phyloP scores from a whole-genome alignment of 2,329 filamentous ascomycete species.

The Paramyrothecium roridum region DNA sequence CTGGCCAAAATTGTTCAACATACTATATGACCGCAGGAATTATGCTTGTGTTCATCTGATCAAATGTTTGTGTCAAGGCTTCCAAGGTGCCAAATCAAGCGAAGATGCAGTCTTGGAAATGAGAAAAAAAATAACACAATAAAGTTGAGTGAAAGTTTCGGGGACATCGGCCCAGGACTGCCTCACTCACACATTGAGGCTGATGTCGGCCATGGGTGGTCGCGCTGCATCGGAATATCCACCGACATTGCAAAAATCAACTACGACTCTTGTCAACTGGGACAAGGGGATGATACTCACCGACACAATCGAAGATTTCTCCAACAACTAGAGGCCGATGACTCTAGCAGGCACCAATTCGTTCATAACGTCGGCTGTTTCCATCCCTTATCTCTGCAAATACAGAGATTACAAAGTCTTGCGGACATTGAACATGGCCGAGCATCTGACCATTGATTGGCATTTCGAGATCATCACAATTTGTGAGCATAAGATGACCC shows the following conservation, averaged over 20 bases:
- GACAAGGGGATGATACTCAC: not conserved
- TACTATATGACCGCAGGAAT: no score
- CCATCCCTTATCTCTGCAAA: not conserved
- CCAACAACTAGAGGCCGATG: not conserved
- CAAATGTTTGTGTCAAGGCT: no score
- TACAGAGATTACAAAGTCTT: not conserved
- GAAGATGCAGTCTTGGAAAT: no score
- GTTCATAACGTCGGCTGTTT: not conserved
- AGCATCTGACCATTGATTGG: not conserved
- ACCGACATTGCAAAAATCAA: not conserved
- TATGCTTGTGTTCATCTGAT: no score
- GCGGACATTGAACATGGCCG: not conserved
- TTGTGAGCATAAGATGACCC: not conserved
- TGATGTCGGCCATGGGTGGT: not conserved
- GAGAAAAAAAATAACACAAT: no score
- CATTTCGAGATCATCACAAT: not conserved
- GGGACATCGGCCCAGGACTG: no score
- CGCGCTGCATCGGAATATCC: not conserved
- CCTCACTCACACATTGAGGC: not conserved
- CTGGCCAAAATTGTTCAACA: no score
- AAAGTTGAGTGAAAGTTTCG: no score
- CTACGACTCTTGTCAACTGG: not conserved
- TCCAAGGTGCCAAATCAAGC: no score
- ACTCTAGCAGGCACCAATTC: no score
- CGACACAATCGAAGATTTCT: not conserved